phyloP scores from a whole-genome alignment of 75 land plant genomes.

The Cupressus sempervirens region DNA sequence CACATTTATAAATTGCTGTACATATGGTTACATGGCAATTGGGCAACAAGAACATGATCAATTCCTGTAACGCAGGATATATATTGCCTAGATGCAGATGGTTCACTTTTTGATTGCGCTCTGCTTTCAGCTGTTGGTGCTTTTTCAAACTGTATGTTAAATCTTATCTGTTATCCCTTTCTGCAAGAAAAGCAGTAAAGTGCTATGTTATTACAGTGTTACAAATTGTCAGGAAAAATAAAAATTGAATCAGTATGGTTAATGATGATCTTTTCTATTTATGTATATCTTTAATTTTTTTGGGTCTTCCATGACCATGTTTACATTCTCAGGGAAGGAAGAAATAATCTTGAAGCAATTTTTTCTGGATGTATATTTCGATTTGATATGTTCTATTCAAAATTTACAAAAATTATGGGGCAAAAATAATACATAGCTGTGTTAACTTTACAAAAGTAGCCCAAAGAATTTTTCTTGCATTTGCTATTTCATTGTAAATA shows the following conservation, averaged over 20 bases:
- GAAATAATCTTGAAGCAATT: neutral
- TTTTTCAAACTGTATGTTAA: conserved; percentile 64
- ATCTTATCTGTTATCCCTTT: neutral
- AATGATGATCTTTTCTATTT: neutral
- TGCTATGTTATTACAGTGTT: neutral
- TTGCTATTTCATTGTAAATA: neutral
- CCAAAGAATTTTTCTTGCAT: neutral
- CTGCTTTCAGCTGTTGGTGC: conserved; percentile 82
- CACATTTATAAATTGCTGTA: neutral
- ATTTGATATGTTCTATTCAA: neutral
- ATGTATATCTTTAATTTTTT: too few species aligned
- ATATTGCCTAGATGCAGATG: conserved; percentile 95
- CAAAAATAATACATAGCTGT: neutral
- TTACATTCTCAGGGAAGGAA: neutral
- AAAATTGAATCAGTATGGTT: neutral
- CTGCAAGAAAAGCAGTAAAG: neutral
- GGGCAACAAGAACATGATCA: neutral
- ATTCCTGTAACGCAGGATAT: conserved; percentile 59
- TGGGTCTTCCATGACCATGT: neutral
- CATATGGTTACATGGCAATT: too few species aligned
- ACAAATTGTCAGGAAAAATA: neutral
- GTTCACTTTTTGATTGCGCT: conserved; percentile 92
- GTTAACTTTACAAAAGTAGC: neutral
- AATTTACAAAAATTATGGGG: neutral
- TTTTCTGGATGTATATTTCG: neutral